Conservation (phyloP, 2,329 filamentous ascomycete genomes). For the Cladobotryum mycophilum region DNA sequence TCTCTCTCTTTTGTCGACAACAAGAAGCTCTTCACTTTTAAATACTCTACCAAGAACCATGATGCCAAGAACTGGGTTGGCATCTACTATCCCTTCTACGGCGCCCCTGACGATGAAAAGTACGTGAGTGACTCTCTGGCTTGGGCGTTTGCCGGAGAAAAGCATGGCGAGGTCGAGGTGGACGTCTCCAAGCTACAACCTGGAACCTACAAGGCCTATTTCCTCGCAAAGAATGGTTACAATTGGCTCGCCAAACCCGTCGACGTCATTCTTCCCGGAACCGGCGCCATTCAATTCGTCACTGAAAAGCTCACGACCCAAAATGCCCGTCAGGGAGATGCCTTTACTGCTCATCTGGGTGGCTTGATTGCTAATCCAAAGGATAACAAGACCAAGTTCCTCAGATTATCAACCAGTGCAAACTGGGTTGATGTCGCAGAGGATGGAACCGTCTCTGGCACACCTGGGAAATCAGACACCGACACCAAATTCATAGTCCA, state of each 20-base stretch:
- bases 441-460: slow-evolving; percentile 31
- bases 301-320: slow-evolving; percentile 24
- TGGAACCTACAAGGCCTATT: slow-evolving; percentile 31
- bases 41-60: slow-evolving; percentile 26
- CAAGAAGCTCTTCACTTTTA: slow-evolving; percentile 25
- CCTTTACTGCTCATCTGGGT: slow-evolving; percentile 24
- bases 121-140: slow-evolving; percentile 22
- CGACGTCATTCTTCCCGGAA: slow-evolving; percentile 20
- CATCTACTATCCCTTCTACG: slow-evolving; percentile 27
- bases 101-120: slow-evolving; percentile 28
- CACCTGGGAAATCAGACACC: slow-evolving; percentile 18
- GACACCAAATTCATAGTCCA: slow-evolving; percentile 21
- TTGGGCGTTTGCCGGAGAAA: slow-evolving; percentile 28
- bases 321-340: slow-evolving; percentile 31
- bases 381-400: slow-evolving; percentile 21
- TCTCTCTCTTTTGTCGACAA: slow-evolving; percentile 7
- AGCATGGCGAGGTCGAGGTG: slow-evolving; percentile 23
- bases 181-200: slow-evolving; percentile 18
- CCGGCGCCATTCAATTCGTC: slow-evolving; percentile 24
- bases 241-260: slow-evolving; percentile 30
- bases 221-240: slow-evolving; percentile 31
- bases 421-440: slow-evolving; percentile 28
- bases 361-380: slow-evolving; percentile 27
- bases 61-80: slow-evolving; percentile 33
- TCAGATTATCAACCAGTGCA: slow-evolving; percentile 16